Evolutionary conservation across 164 flowering plant species (phyloP), one percentile per base, ranked within the genome.

Genomic region (Warburgia ugandensis): DNA sequence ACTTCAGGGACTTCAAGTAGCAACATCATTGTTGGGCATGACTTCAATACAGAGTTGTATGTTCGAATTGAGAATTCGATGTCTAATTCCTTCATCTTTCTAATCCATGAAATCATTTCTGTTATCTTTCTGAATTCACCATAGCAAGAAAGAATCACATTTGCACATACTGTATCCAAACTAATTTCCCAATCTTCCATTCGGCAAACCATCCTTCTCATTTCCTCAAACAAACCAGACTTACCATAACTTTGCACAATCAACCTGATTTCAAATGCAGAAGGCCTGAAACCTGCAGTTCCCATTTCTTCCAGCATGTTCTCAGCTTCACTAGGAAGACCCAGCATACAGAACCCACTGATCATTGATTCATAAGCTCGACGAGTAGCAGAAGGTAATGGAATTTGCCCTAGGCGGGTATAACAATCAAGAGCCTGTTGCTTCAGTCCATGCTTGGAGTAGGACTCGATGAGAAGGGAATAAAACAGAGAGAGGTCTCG

Each of bases 21-120:
- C 3, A 59, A 55, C 62, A 61, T 71, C 48, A 91, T 60, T 1
- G 51, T 56, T 1, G 83, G 80, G 55, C 98, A 91, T 1, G 84
- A 69, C 71, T 85, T 87, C 68, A 83, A 45, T 6, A 80, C 90
- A 0, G 98, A 72, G 60, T 91, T 87, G 56, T 78, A 91, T 0
- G 95, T 83, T 40, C 95, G 63, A 41, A 76, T 36, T 2, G 96
- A 78, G 45, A 77, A 64, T 0, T 67, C 55, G 29, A 78, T 54
- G 0, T 62, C 54, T 11, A 55, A 58, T 31, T 11, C 29, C 58
- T 69, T 83, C 87, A 85, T 80, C 60, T 61, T 79, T 35, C 54
- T 69, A 33, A 91, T 62, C 97, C 86, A 84, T 1, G 30, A 31
- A 21, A 67, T 66, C 85, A 84, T 77, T 48, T 68, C 65, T 0